Percentiles rank a stretch among this genome's conserved stretches.
phyloP scores from a whole-genome alignment of 1,139 yeast species.

The Yamadazyma kanchanaburiensis region DNA sequence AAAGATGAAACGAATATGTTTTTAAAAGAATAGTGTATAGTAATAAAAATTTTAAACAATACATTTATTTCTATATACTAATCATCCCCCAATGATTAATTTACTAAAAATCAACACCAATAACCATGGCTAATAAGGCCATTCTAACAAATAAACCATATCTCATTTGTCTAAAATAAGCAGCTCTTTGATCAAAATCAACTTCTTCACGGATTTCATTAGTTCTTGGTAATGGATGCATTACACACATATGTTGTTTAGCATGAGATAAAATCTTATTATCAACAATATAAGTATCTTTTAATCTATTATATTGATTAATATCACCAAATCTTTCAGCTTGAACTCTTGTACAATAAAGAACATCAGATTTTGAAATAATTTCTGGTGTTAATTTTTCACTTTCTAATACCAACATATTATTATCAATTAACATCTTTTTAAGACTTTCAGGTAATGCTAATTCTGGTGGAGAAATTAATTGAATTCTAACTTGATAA shows the following conservation, averaged over 20 bases:
- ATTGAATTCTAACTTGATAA: slow-evolving; percentile 89
- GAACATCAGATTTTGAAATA: slow-evolving; percentile 85
- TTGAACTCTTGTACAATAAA: slow-evolving; percentile 97
- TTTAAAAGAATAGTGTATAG: too few species aligned
- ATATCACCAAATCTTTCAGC: slow-evolving; percentile 85
- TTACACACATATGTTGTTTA: slow-evolving; percentile 96
- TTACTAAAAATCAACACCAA: slow-evolving; percentile 68
- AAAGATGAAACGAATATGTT: slow-evolving; percentile 25
- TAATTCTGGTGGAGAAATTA: slow-evolving; percentile 88
- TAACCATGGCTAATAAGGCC: slow-evolving; percentile 97
- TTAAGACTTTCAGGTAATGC: slow-evolving; percentile 73
- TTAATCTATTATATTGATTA: slow-evolving; percentile 80
- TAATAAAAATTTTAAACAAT: neutral
- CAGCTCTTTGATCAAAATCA: slow-evolving; percentile 98
- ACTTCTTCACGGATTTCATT: slow-evolving; percentile 97
- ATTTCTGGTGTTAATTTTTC: slow-evolving; percentile 78
- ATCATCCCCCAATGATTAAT: slow-evolving; percentile 7
- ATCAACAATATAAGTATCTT: slow-evolving; percentile 90
- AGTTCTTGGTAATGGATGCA: slow-evolving; percentile 99
- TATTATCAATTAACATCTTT: slow-evolving; percentile 58
- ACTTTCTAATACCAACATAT: slow-evolving; percentile 71
- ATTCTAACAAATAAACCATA: slow-evolving; percentile 97
- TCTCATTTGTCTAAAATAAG: slow-evolving; percentile 98
- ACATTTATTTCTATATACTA: slow-evolving; percentile 2
- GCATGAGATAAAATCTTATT: slow-evolving; percentile 88